Conservation (phyloP, 345 rosid species). For the Aegle marmelos region DNA sequence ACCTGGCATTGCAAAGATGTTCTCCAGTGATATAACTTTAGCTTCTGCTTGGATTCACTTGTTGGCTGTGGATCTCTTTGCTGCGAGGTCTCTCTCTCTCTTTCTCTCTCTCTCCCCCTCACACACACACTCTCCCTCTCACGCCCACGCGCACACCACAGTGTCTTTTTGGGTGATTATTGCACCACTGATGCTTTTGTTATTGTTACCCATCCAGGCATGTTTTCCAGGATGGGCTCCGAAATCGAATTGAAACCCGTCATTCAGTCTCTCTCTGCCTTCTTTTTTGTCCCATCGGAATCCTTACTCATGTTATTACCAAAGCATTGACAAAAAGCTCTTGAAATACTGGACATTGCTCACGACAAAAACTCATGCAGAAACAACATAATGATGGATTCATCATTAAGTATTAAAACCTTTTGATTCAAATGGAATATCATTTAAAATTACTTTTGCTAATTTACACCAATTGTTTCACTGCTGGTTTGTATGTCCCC, state of each 20-base stretch:
- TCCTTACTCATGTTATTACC: conserved; percentile 62
- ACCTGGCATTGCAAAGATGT: conserved; percentile 84
- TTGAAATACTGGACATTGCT: conserved; percentile 15
- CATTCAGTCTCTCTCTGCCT: conserved; percentile 90
- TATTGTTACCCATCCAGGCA: conserved; percentile 45
- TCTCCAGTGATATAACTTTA: conserved; percentile 75
- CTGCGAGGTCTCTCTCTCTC: conserved; percentile 60
- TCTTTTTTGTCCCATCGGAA: conserved; percentile 83
- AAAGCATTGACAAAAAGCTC: conserved; percentile 49
- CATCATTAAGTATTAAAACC: background rate
- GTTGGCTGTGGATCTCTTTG: conserved; percentile 78
- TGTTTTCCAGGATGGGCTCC: conserved; percentile 75
- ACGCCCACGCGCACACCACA: too few species aligned
- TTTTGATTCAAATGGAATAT: conserved; percentile 1
- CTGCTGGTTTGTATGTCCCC: background rate
- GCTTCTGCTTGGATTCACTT: conserved; percentile 98
- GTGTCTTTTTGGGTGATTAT: background rate
- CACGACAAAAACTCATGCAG: background rate
- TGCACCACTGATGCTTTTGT: conserved; percentile 4
- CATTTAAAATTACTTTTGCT: background rate
- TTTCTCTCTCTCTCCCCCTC: background rate
- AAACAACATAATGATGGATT: background rate
- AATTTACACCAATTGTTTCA: conserved; percentile 3
- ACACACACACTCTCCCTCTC: background rate
- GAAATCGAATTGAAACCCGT: conserved; percentile 76